phyloP scores from a whole-genome alignment of 2,329 filamentous ascomycete genomes.

The Aphanocladium album region DNA sequence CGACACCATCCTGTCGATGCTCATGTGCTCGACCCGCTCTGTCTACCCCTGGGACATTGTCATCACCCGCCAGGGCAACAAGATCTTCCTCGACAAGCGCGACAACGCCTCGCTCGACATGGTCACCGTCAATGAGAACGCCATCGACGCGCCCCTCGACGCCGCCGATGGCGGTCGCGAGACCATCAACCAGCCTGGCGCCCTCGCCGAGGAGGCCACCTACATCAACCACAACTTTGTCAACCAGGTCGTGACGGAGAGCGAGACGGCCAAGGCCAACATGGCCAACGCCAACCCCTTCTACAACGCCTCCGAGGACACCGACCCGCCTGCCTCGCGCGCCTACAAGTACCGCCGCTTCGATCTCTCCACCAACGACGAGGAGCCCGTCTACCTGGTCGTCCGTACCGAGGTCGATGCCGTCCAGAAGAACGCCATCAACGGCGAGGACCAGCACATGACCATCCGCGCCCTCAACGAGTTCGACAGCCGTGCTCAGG shows the following conservation, averaged over 20 bases:
- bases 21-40: conserved; percentile 96
- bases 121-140: conserved; percentile 99
- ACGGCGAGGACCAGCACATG: conserved; percentile 84
- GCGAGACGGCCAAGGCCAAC: conserved; percentile 68
- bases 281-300: conserved; percentile 93
- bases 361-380: conserved; percentile 89
- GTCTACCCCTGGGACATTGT: conserved; percentile 99
- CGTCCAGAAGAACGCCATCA: conserved; percentile 90
- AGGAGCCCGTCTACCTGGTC: conserved; percentile 87
- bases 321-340: conserved; percentile 90
- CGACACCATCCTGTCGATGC: conserved; percentile 95
- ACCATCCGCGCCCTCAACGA: conserved; percentile 97
- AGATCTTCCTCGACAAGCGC: conserved; percentile 98
- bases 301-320: conserved; percentile 91
- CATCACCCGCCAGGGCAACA: conserved; percentile 86
- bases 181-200: conserved; percentile 85
- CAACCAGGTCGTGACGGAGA: conserved; percentile 89
- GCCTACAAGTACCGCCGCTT: conserved; percentile 98
- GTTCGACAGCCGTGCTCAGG: conserved; percentile 97
- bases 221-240: conserved; percentile 99
- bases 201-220: conserved; percentile 92
- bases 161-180: conserved; percentile 90
- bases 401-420: conserved; percentile 95
- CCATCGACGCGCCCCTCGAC: conserved; percentile 88
- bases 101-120: conserved; percentile 92